Evolutionary conservation across 176 grass and related monocot genomes (phyloP), one percentile per base, ranked within the genome.

Genomic region (Oryza meridionalis): DNA sequence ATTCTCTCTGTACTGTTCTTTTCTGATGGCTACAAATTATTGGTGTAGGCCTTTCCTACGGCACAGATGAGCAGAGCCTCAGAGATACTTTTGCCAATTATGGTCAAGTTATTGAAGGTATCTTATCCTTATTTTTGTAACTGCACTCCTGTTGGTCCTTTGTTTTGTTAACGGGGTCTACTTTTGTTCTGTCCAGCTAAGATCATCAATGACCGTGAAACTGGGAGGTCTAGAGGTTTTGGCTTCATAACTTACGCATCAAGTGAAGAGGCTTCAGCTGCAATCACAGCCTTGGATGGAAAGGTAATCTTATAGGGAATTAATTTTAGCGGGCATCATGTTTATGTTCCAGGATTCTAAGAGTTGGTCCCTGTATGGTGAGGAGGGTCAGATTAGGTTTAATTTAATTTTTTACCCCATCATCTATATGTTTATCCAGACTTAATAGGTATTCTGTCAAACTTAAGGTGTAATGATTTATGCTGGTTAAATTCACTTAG

Each of bases 201-300:
- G 75, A 83, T 99, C 70, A 99, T 99, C 49, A 17, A 76, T 5
- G 97, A 99, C 61, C 86, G 91, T 19, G 91, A 96, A 3, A 88
- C 93, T 77, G 97, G 93, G 43, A 94, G 93, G 78, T 99, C 97
- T 29, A 94, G 97, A 86, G 97, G 97, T 58, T 99, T 99, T 91
- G 97, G 97, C 29, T 99, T 99, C 80, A 69, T 99, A 67, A 99
- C 90, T 62, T 99, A 86, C 70, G 70, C 89, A 55, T 94, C 93
- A 17, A 64, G 44, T 49, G 97, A 99, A 40, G 90, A 99, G 11
- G 97, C 97, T 83, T 84, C 93, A 37, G 70, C 93, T 68, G 93
- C 97, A 40, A 94, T 99, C 72, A 92, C 86, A 64, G 91, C 85
- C 64, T 31, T 99, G 93, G 93, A 99, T 86, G 92, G 97, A 68